Percentiles rank a stretch among this genome's conserved stretches.
Conservation (phyloP, 192 early-diverging fungal species). For the Oehlia diaphana region DNA sequence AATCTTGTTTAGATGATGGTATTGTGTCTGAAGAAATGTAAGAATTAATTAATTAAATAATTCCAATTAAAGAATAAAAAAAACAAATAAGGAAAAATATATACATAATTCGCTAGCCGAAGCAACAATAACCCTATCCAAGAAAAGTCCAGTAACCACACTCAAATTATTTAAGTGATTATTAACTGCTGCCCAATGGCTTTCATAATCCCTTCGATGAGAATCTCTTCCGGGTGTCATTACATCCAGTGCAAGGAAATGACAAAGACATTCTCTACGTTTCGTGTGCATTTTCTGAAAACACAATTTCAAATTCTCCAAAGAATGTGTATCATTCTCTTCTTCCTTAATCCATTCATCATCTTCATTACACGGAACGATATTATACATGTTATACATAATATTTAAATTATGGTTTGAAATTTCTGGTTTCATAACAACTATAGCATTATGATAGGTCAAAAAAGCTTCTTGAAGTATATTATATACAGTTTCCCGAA, state of each 20-base stretch:
- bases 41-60: background rate
- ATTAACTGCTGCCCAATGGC: constrained; percentile 41
- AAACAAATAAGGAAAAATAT: background rate
- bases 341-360: constrained; percentile 25
- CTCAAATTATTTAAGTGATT: constrained; percentile 39
- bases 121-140: constrained; percentile 41
- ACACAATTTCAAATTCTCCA: constrained; percentile 50
- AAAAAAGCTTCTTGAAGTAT: constrained; percentile 46
- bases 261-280: constrained; percentile 56
- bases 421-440: constrained; percentile 45
- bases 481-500: constrained; percentile 47
- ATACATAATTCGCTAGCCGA: constrained; percentile 51
- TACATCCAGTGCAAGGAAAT: constrained; percentile 45
- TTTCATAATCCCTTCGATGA: constrained; percentile 40
- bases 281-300: constrained; percentile 54
- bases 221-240: constrained; percentile 32
- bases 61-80: background rate
- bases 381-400: constrained; percentile 56
- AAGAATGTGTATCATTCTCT: constrained; percentile 31
- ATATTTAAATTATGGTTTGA: constrained; percentile 41
- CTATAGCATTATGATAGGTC: constrained; percentile 47
- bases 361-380: constrained; percentile 30
- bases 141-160: constrained; percentile 36
- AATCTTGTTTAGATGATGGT: constrained; percentile 31
- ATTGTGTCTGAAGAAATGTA: background rate